These are phyloP conservation scores for Botrytis fragariae DNA, from an alignment of 2,329 filamentous ascomycete genomes.

Conservation along the genomic window DNA sequence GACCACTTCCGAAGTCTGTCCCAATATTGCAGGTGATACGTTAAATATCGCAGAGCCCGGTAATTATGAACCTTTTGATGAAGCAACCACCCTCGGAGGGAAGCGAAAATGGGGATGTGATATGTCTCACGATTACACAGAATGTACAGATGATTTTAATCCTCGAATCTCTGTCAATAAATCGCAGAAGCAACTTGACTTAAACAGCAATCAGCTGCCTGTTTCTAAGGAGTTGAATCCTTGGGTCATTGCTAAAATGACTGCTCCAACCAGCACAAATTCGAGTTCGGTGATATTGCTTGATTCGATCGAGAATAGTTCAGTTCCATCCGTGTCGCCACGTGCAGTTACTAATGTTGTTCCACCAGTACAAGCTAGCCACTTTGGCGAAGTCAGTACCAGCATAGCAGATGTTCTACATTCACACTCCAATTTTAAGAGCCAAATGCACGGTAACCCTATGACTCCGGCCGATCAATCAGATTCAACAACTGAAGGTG, in stretches of 20 bases:
- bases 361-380: not conserved
- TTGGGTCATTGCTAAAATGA: slow-evolving; percentile 44
- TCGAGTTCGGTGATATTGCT: not conserved
- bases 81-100: not conserved
- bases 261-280: slow-evolving; percentile 24
- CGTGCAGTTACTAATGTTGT: not conserved
- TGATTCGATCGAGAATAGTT: not conserved
- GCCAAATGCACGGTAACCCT: not conserved
- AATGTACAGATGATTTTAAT: slow-evolving; percentile 40
- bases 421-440: not conserved
- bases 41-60: not conserved
- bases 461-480: not conserved
- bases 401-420: not conserved
- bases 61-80: not conserved
- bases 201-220: not conserved
- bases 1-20: not conserved
- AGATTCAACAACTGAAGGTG: not conserved
- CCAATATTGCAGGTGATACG: not conserved
- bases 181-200: not conserved
- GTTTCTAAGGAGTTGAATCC: slow-evolving; percentile 38
- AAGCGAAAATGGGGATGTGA: slow-evolving; percentile 41
- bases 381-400: not conserved
- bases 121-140: slow-evolving; percentile 48
- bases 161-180: not conserved
- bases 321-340: not conserved